These are phyloP conservation scores for Colletotrichum gigasporum DNA, from an alignment of 2,329 filamentous ascomycete genomes.

Conservation along the genomic window DNA sequence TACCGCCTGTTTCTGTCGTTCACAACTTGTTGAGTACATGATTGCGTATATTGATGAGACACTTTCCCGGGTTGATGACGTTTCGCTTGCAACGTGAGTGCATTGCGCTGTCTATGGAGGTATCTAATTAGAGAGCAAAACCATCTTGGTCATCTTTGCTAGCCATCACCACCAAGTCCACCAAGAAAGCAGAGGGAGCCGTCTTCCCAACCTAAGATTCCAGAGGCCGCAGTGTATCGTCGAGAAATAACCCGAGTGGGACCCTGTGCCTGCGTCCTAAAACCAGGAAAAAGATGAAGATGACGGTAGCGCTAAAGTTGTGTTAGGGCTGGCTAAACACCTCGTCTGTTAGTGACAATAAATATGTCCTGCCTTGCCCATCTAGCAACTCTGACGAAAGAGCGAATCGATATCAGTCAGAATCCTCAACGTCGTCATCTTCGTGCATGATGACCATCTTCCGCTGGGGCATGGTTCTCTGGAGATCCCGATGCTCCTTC, in stretches of 20 bases:
- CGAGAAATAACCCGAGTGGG: too few relatives aligned
- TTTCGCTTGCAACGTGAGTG: background rate
- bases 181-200: background rate
- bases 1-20: constrained; percentile 23
- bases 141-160: background rate
- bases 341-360: too few relatives aligned
- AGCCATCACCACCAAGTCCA: background rate
- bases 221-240: too few relatives aligned
- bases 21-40: constrained; percentile 23
- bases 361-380: too few relatives aligned
- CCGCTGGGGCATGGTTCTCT: constrained; percentile 1
- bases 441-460: background rate
- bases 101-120: background rate
- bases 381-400: background rate
- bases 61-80: background rate
- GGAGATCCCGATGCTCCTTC: constrained; percentile 16
- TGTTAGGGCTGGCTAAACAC: too few relatives aligned
- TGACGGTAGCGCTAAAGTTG: too few relatives aligned
- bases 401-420: background rate
- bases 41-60: background rate
- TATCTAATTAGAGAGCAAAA: background rate
- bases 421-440: background rate
- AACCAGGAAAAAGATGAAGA: too few relatives aligned
- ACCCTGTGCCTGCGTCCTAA: too few relatives aligned
- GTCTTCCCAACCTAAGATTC: too few relatives aligned